phyloP scores from a whole-genome alignment of 2,329 filamentous ascomycete species.

The Aspergillus latus region DNA sequence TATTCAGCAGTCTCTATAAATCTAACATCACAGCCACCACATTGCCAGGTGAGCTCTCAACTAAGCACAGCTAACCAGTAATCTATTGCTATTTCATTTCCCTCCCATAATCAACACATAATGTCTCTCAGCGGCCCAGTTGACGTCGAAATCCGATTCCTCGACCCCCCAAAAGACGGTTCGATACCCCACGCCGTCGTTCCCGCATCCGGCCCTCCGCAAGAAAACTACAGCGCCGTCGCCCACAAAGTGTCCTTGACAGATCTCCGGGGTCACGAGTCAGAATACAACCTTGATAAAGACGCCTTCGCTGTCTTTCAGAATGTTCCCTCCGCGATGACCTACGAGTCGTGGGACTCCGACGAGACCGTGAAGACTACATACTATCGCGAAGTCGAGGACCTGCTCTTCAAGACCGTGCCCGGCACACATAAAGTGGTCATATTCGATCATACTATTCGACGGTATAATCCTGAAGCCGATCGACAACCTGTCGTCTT shows the following conservation, averaged over 20 bases:
- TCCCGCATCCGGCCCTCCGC: constrained; percentile 60
- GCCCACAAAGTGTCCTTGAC: constrained; percentile 58
- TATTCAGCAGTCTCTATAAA: background rate
- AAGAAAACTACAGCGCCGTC: constrained; percentile 62
- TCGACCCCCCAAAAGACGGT: constrained; percentile 14
- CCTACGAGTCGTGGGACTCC: constrained; percentile 59
- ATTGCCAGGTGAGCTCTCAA: background rate
- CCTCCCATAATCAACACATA: background rate
- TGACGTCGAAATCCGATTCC: constrained; percentile 11
- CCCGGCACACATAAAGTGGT: constrained; percentile 66
- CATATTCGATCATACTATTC: constrained; percentile 86
- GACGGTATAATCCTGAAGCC: constrained; percentile 61
- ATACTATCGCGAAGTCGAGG: constrained; percentile 85
- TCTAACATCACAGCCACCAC: background rate
- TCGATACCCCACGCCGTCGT: constrained; percentile 52
- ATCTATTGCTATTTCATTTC: background rate
- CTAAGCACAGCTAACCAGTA: background rate
- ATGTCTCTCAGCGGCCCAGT: constrained; percentile 6
- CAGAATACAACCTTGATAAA: constrained; percentile 63
- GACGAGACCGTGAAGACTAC: constrained; percentile 66
- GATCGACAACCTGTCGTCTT: constrained; percentile 67
- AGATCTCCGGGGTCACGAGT: constrained; percentile 72
- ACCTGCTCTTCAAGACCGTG: constrained; percentile 65
- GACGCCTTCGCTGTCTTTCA: constrained; percentile 72
- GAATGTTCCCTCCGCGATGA: constrained; percentile 56